A percentile compares a stretch with the other conserved stretches of the same genome.
Conservation (phyloP, 2,329 filamentous ascomycete species). For the Neofusicoccum laricinum region DNA sequence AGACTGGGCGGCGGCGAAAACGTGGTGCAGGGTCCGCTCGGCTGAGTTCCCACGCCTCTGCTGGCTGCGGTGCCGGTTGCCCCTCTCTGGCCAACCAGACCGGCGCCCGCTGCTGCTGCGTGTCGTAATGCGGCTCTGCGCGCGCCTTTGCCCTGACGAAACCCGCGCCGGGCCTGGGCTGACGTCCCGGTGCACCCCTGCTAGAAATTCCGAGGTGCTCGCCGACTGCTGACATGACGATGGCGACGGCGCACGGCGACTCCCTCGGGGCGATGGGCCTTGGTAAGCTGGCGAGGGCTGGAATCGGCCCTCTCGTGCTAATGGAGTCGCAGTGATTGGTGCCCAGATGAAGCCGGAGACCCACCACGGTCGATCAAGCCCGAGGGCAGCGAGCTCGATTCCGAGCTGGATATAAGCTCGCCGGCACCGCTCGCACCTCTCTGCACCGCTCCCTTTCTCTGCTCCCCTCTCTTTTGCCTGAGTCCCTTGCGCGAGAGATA, state of each 20-base stretch:
- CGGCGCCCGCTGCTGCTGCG: neutral
- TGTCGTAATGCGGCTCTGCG: neutral
- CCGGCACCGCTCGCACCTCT: neutral
- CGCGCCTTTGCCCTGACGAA: no score
- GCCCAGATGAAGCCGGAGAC: slow-evolving; percentile 9
- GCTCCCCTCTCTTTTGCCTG: neutral
- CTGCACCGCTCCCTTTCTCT: neutral
- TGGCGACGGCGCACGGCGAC: neutral
- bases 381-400: slow-evolving; percentile 5
- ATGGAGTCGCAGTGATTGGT: slow-evolving; percentile 6
- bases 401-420: slow-evolving; percentile 7
- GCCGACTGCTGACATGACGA: neutral
- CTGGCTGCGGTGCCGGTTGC: no score
- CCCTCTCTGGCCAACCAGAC: neutral
- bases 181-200: neutral
- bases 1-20: no score
- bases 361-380: slow-evolving; percentile 7
- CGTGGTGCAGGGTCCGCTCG: no score
- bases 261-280: neutral
- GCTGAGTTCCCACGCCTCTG: neutral
- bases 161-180: neutral
- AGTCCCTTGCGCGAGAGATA: neutral
- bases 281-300: slow-evolving; percentile 7
- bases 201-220: no score
- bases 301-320: slow-evolving; percentile 8